Base-by-base conservation (phyloP, 805 yeast genomes). In the Tetrapisispora taiwanensis region DNA sequence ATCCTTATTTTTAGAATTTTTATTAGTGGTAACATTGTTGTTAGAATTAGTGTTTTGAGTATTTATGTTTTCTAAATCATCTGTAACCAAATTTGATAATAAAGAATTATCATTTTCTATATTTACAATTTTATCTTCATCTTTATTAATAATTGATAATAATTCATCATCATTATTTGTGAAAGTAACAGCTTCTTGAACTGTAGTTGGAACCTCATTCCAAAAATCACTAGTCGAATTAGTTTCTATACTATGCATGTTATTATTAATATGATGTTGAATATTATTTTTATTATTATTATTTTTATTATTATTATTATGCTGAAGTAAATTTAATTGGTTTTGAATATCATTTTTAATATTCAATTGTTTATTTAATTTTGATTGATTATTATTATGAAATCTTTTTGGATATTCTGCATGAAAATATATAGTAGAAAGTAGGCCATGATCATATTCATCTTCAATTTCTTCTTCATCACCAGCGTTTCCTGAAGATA, bases 151-250 rank as follows among this genome's bases (percentile, higher is more conserved):
- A 10, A 32, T 31, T 8, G 30, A n/a, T 19, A 36, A 31, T 17
- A 42, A 20, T 19, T 42, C 45, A 19, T 42, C 45, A 26, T 30
- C 37, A n/a, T 34, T 41, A 15, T 27, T 41, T 19, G 31, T 36
- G 17, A 48, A 45, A 27, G 50, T 50, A 24, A 56, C 43, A 3
- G 58, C 54, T 20, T 54, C 59, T 41, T 56, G 56, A 15, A 48
- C 47, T n/a, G 60, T 53, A n/a, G 48, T 39, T 13, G 49, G 52
- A 17, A 60, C 62, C 37, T 58, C 64, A 39, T 59, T 60, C 65
- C 65, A 60, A 43, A 60, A 60, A 44, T 60, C 65, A 20, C 51
- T 55, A 38, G 54, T 55, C 12, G 31, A 24, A 28, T 44, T 41
- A 22, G 32, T 37, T 6, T 37, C 32, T 18, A 33, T 12, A 18